Evolutionary conservation across 164 flowering plant species (phyloP), one percentile per base, ranked within the genome.

Genomic region (Vitis cinerea): DNA sequence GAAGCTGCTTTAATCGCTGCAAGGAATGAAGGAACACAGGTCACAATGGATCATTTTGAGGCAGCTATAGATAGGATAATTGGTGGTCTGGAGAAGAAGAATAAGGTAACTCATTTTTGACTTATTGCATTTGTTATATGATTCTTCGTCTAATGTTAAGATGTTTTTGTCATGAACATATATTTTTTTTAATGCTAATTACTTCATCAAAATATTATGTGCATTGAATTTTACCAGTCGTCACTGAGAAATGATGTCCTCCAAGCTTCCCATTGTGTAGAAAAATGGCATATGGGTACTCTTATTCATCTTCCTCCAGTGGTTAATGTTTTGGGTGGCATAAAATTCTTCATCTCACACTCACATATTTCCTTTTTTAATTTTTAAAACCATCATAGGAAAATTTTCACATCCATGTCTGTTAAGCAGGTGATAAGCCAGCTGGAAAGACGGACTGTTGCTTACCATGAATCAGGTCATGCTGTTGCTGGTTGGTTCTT

Each of bases 391-490:
- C 27, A 15, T n/a, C 31, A 12, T 53, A 47, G 3, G 10, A 19
- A 54, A n/a, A 65, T 13, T 23, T 6, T 17, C 8, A 48, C 50
- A 30, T 61, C 8, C 15, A 27, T 13, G 10, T 31, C 47, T 72
- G 13, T 70, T 65, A 31, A 63, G 14, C 87, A 94, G 97, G 98
- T 94, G 14, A 92, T 94, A 71, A 94, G 97, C 81, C 92, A 92
- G 81, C 69, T 74, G 64, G 98, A 92, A 70, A 80, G 97, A 4
- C 78, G 86, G 31, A 94, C 97, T 53, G 98, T 94, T 76, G 98
- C 98, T 14, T 94, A 90, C 68, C 97, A 94, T 79, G 98, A 94
- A 80, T 85, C 97, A 16, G 98, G 98, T 19, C 98, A 94, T 81
- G 98, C 98, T 66, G 94, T 94, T 75, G 71, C 87, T 66, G 98